Evolutionary conservation across 1,284 basidiomycete species (phyloP), one percentile per base, ranked within the genome.

Genomic region (Ceratorhiza oryzae-sativae): DNA sequence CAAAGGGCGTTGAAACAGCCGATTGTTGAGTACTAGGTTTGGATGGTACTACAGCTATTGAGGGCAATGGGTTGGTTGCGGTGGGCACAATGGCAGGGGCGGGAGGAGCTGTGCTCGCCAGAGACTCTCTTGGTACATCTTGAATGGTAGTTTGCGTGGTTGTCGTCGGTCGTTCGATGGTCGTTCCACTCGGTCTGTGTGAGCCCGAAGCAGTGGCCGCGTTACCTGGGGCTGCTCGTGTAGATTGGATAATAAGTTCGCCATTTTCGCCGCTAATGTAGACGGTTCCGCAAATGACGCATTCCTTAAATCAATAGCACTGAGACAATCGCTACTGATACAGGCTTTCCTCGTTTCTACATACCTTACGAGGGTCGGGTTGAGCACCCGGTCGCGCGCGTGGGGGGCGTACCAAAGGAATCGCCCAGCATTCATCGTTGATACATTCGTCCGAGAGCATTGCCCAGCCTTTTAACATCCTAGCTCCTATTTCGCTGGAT

Each of bases 401-500:
- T 18, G 56, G 73, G 39, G 71, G 71, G 32, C 73, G 55, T 81
- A 80, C 30, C 77, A 76, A 71, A 6, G 77, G 77, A 15, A 77
- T 75, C 8, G 75, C 76, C 67, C 73, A 73, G 61, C 77, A 78
- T 15, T 56, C 53, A 20, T 73, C 72, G 76, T 86, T 88, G 0
- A 87, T 86, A 77, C 93, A 94, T 80, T 93, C 91, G 60, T 93
- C 91, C 48, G 85, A 90, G 23, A 94, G 83, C 90, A 94, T 91
- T 0, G 92, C 87, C 91, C 91, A 94, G 49, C 92, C 92, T 78
- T 87, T 88, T 55, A 94, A 80, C 73, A 94, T 82, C 34, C 87
- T 85, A 73, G 85, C 88, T 46, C 90, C 92, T 42, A 94, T 91
- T 77, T 91, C 90, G 65, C 86, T 80, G 1, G 91, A 91, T 9